phyloP scores from a whole-genome alignment of 1,139 yeast species.

The Magnusiomyces fungicola region DNA sequence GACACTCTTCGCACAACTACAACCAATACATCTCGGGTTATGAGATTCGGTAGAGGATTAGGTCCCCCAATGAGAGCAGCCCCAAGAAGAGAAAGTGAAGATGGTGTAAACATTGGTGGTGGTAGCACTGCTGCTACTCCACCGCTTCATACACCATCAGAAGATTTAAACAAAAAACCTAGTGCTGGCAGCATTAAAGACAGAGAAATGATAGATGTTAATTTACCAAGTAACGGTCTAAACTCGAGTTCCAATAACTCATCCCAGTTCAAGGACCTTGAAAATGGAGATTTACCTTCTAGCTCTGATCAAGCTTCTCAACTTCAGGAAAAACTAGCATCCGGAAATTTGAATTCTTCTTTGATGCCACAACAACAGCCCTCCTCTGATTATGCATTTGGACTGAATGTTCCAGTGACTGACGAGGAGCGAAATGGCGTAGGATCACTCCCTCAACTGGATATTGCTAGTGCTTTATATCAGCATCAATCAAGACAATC shows the following conservation, averaged over 20 bases:
- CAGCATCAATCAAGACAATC: background rate
- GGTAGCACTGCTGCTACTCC: background rate
- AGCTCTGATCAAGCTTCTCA: background rate
- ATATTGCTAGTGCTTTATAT: background rate
- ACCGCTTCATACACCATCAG: background rate
- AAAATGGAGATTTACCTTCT: background rate
- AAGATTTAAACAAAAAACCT: background rate
- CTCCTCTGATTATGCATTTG: no score
- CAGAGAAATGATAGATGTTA: background rate
- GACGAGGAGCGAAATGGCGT: background rate
- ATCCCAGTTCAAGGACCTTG: background rate
- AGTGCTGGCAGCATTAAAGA: background rate
- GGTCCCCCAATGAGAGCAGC: conserved; percentile 20
- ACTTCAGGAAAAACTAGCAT: no score
- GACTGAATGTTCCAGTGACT: no score
- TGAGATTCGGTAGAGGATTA: conserved; percentile 18
- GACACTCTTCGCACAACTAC: conserved; percentile 1
- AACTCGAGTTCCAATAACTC: background rate
- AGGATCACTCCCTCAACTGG: background rate
- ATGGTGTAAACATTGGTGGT: background rate
- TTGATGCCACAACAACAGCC: no score
- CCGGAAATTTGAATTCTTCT: no score
- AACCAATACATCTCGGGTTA: conserved; percentile 15
- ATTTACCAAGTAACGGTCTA: background rate
- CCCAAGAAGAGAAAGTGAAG: conserved; percentile 13